Evolutionary conservation across 1,139 yeast species (phyloP).

Genomic region (Suhomyces atakaporum): DNA sequence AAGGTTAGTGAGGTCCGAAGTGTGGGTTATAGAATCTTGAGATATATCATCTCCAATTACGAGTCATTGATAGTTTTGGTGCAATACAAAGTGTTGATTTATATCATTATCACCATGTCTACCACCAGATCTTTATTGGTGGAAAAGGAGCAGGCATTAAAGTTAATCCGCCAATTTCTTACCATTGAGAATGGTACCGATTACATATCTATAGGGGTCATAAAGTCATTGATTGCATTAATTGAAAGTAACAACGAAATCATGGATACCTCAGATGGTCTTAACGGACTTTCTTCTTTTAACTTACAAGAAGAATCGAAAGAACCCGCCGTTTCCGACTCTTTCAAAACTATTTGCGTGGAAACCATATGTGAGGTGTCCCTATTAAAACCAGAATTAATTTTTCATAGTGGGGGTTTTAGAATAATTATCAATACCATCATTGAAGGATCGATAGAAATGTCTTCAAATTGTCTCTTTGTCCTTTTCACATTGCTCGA

Average conservation of each 20-base stretch:
- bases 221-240: slow-evolving; percentile 71
- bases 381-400: slow-evolving; percentile 58
- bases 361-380: slow-evolving; percentile 77
- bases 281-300: slow-evolving; percentile 1
- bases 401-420: slow-evolving; percentile 67
- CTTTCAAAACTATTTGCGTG: slow-evolving; percentile 52
- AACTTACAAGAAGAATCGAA: slow-evolving; percentile 3
- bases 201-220: slow-evolving; percentile 62
- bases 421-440: slow-evolving; percentile 58
- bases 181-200: slow-evolving; percentile 58
- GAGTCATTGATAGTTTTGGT: slow-evolving; percentile 52
- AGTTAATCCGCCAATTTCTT: slow-evolving; percentile 64
- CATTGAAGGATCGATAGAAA: slow-evolving; percentile 62
- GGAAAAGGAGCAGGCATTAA: slow-evolving; percentile 81
- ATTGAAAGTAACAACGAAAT: slow-evolving; percentile 32
- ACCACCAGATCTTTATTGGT: slow-evolving; percentile 51
- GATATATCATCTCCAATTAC: slow-evolving; percentile 60
- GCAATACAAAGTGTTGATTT: slow-evolving; percentile 57
- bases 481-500: slow-evolving; percentile 65
- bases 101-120: slow-evolving; percentile 65
- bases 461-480: slow-evolving; percentile 56
- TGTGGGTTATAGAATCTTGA: slow-evolving; percentile 71
- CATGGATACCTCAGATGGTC: slow-evolving; percentile 9
- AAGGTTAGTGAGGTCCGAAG: slow-evolving; percentile 66
- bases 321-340: slow-evolving; percentile 13